These are phyloP conservation scores for Fallopia convolvulus DNA, from an alignment of 148 eudicot genomes.

Conservation along the genomic window DNA sequence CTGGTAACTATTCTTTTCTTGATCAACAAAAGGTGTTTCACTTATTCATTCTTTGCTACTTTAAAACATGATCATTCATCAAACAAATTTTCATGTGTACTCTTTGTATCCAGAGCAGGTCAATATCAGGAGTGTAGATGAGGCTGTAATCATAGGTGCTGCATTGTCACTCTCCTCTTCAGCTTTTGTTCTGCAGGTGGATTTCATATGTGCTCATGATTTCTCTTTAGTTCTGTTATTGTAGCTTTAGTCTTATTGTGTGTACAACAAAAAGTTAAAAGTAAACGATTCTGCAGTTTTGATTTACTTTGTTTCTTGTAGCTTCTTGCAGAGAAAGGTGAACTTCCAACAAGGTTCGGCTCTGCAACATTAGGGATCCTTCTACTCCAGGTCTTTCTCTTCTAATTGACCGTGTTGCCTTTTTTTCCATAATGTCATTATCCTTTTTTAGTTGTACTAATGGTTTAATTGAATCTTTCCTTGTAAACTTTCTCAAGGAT, in stretches of 20 bases:
- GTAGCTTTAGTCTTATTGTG: not conserved
- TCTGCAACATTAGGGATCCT: conserved; percentile 96
- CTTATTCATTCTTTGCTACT: not conserved
- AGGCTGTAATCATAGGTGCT: conserved; percentile 95
- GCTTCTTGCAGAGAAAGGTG: conserved; percentile 99
- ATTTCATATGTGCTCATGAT: not conserved
- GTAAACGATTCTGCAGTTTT: not conserved
- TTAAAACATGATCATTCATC: not conserved
- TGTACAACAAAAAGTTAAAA: not conserved
- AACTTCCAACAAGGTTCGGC: conserved; percentile 92
- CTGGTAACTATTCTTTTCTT: conserved; percentile 46
- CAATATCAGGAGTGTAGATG: conserved; percentile 88
- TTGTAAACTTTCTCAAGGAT: conserved; percentile 5
- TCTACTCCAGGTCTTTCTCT: conserved; percentile 65
- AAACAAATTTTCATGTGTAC: not conserved
- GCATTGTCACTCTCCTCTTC: conserved; percentile 96
- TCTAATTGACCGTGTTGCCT: conserved; percentile 9
- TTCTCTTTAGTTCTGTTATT: not conserved
- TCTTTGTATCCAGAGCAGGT: conserved; percentile 43
- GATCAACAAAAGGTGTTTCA: not conserved
- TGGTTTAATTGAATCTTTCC: not conserved
- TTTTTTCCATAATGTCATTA: not conserved
- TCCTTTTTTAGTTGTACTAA: not conserved
- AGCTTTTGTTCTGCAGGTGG: conserved; percentile 97
- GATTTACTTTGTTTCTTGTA: conserved; percentile 30